Conservation (phyloP, 1,139 yeast genomes). For the Spencermartinsiella ligniputridi region DNA sequence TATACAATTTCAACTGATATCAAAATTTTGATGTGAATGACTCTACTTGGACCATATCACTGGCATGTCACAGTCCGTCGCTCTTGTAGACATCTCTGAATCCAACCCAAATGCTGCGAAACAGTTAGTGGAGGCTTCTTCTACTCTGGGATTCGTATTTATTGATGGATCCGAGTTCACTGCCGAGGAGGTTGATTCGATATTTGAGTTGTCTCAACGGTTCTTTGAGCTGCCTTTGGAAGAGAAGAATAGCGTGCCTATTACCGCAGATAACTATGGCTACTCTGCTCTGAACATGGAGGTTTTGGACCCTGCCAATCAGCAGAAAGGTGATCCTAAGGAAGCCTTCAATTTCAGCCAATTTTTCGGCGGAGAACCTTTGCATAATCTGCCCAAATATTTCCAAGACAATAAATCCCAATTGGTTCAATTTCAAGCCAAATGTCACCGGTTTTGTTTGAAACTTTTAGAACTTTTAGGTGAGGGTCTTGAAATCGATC, state of each 20-base stretch:
- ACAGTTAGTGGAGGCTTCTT: slow-evolving; percentile 58
- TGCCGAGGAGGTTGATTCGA: slow-evolving; percentile 50
- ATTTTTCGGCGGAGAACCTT: slow-evolving; percentile 28
- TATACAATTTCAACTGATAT: too few relatives aligned
- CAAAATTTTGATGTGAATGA: too few relatives aligned
- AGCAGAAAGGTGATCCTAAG: slow-evolving; percentile 57
- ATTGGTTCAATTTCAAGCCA: slow-evolving; percentile 33
- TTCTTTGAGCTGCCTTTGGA: slow-evolving; percentile 52
- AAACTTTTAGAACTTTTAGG: slow-evolving; percentile 45
- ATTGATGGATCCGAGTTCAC: slow-evolving; percentile 69
- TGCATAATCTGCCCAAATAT: slow-evolving; percentile 40
- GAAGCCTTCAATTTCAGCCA: slow-evolving; percentile 44
- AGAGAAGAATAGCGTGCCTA: slow-evolving; percentile 45
- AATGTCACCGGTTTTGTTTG: slow-evolving; percentile 41
- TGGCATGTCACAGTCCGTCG: slow-evolving; percentile 12
- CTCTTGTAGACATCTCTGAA: slow-evolving; percentile 48
- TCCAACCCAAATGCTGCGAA: slow-evolving; percentile 44
- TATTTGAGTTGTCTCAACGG: slow-evolving; percentile 50
- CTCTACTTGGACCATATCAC: too few relatives aligned
- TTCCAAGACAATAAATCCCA: slow-evolving; percentile 25
- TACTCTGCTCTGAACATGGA: slow-evolving; percentile 60
- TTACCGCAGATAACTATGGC: slow-evolving; percentile 55
- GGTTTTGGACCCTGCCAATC: slow-evolving; percentile 40
- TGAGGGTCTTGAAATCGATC: slow-evolving; percentile 55
- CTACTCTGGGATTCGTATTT: slow-evolving; percentile 65